Base-by-base conservation (phyloP, 2,329 filamentous ascomycete species). In the Phialophora tarda region DNA sequence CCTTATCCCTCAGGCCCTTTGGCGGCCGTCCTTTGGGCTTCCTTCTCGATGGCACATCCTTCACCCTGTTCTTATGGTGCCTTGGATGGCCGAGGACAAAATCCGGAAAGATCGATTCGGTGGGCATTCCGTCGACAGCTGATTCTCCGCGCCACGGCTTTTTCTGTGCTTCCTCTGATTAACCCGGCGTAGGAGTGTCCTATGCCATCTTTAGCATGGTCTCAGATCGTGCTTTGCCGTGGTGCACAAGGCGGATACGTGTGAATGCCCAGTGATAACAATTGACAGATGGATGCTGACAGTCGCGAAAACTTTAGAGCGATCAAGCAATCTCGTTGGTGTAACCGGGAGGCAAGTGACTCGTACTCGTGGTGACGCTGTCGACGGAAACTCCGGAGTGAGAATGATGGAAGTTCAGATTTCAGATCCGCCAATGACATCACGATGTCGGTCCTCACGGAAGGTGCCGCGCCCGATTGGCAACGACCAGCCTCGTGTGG, bases 1-100 rank as follows among this genome's bases (percentile, higher is more conserved):
- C 69, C 55, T 80, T 79, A 69, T 86, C 83, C 41, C 83, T 79
- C n/a, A 83, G 69, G 24, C 80, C 79, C 41, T 76, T 75, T 0
- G 83, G 81, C 5, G 66, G 80, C 50, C 83, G 78, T 14, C 78
- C 75, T 64, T 83, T 82, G 24, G 83, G 82, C 3, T 72, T 59
- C 28, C 69, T 54, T 24, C 41, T 26, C 28, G 62, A 48, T 4
- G 64, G 65, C 6, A 64, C 61, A 21, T 64, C 44, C n/a, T 59
- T 53, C 5, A 48, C 50, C 47, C 32, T 56, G 3, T 64, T 61
- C 61, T 66, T 65, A 26, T 65, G 62, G 32, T 63, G 51, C 21
- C 62, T 57, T 28, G 69, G 68, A 59, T 71, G 66, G 17, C 65
- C 68, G 53, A 70, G 66, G 12, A 71, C 62, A 54, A 64, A 70